These are phyloP conservation scores for Rhodosporidiobolus sp. DNA, from an alignment of 768 basidiomycete genomes.

Conservation along the genomic window DNA sequence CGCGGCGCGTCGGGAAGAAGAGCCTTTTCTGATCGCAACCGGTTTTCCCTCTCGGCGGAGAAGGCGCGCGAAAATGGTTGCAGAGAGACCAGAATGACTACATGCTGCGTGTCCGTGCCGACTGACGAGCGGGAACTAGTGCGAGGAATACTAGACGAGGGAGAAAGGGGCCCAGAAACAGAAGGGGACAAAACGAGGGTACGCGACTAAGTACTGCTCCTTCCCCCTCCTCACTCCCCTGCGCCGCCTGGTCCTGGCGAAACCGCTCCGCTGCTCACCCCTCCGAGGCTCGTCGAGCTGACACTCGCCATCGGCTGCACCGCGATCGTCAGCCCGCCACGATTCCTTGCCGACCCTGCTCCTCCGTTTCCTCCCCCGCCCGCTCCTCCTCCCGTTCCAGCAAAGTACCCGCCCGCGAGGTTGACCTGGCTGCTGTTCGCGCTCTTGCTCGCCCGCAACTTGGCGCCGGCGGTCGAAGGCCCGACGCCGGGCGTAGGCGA, in stretches of 20 bases:
- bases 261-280: not conserved
- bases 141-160: too few relatives aligned
- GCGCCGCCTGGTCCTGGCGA: not conserved
- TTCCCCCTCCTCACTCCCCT: not conserved
- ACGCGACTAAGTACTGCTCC: too few relatives aligned
- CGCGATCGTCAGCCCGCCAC: not conserved
- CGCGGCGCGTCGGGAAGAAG: too few relatives aligned
- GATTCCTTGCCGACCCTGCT: not conserved
- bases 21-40: too few relatives aligned
- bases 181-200: too few relatives aligned
- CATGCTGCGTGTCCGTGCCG: too few relatives aligned
- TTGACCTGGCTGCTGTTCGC: constrained; percentile 26
- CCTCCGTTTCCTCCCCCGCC: not conserved
- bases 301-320: not conserved
- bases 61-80: too few relatives aligned
- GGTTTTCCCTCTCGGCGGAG: too few relatives aligned
- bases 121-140: too few relatives aligned
- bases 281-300: constrained; percentile 13
- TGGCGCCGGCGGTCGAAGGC: constrained; percentile 10
- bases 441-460: constrained; percentile 27
- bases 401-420: constrained; percentile 30
- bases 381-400: not conserved
- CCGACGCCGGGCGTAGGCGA: not conserved
- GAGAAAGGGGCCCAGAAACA: too few relatives aligned
- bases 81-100: too few relatives aligned